Base-by-base conservation (phyloP, 176 grass and related monocot species). In the Chloris gayana region DNA sequence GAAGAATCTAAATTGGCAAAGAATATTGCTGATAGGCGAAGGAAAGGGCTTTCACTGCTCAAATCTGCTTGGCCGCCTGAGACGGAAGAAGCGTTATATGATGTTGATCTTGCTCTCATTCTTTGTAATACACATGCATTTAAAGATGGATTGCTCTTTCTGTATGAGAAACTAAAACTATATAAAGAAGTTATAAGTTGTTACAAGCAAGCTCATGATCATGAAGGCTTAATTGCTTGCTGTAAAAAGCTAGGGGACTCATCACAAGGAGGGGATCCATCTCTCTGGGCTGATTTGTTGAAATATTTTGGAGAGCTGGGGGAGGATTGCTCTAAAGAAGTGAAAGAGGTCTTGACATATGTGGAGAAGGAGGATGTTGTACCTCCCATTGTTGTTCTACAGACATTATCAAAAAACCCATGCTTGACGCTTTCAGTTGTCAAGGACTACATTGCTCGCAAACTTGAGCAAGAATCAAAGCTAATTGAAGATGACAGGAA, bases 111-210 rank as follows among this genome's bases (percentile, higher is more conserved):
- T 82, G 86, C 87, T 66, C 82, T 99, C 76, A 93, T 99, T 82
- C 73, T 99, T 65, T 99, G 96, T 76, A 89, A 99, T 76, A 89
- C 88, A 82, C 89, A 99, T 91, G 79, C 82, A 67, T 99, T 93
- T 69, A 93, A 89, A 89, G 88, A 91, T 76, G 96, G 96, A 5
- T 67, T 99, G 70, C 54, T 99, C 51, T 99, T 95, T 93, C 75
- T 99, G 34, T 99, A 95, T 67, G 96, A 99, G 79, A 99, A 95
- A 88, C 80, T 95, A 72, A 93, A 99, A 81, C 88, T 99, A 13
- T 93, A 86, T 75, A 99, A 91, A 91, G 93, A 95, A 85, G 96
- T 99, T 78, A 99, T 99, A 64, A 80, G 89, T 83, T 95, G 93
- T 79, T 99, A 99, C 84, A 93, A 95, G 93, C 96, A 99, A 85